phyloP scores from a whole-genome alignment of 495 filamentous ascomycete genomes.

The Podospora pseudocomata region DNA sequence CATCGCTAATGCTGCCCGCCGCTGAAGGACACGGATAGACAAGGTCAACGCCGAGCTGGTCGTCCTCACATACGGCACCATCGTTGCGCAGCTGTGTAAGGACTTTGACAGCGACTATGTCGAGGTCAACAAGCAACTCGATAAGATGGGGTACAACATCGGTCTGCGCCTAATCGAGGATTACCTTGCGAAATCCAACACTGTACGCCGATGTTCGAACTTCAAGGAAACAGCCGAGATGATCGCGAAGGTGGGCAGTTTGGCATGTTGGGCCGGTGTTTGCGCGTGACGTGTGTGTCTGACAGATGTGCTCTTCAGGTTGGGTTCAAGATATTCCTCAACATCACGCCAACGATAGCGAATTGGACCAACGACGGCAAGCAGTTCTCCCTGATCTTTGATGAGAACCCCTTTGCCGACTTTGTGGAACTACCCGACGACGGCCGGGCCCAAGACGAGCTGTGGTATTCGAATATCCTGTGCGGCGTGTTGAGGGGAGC shows the following conservation, averaged over 20 bases:
- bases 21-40: slow-evolving; percentile 58
- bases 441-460: slow-evolving; percentile 88
- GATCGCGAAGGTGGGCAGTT: slow-evolving; percentile 77
- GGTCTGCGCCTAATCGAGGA: slow-evolving; percentile 95
- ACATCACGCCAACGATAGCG: slow-evolving; percentile 90
- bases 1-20: neutral
- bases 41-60: slow-evolving; percentile 89
- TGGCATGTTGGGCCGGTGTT: neutral
- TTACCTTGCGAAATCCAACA: slow-evolving; percentile 90
- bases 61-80: slow-evolving; percentile 95
- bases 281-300: neutral
- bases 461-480: slow-evolving; percentile 97
- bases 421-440: slow-evolving; percentile 98
- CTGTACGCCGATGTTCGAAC: slow-evolving; percentile 77
- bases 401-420: slow-evolving; percentile 94
- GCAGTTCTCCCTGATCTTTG: slow-evolving; percentile 91
- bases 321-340: slow-evolving; percentile 98
- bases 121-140: slow-evolving; percentile 93
- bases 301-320: slow-evolving; percentile 51
- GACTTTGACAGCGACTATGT: slow-evolving; percentile 90
- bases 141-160: slow-evolving; percentile 99
- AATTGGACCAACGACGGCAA: slow-evolving; percentile 97
- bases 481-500: slow-evolving; percentile 89
- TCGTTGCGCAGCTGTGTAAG: slow-evolving; percentile 92
- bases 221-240: slow-evolving; percentile 95